Evolutionary conservation across 2,329 filamentous ascomycete genomes (phyloP).

Genomic region (Arthroderma sp.): DNA sequence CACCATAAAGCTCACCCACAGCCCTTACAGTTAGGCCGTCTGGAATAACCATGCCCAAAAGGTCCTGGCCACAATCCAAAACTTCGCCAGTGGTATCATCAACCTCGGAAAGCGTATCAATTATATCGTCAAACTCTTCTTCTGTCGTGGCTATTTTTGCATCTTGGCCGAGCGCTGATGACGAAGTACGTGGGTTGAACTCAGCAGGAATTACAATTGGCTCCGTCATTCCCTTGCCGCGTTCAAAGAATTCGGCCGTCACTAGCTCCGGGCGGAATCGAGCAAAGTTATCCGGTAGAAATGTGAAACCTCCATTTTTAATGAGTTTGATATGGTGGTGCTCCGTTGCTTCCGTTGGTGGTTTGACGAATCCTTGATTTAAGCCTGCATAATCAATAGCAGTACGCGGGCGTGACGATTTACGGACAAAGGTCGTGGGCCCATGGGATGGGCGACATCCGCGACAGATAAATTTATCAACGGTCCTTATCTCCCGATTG

Average conservation of each 20-base stretch:
- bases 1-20: constrained; percentile 51
- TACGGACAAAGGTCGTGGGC: constrained; percentile 53
- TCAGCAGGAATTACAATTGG: constrained; percentile 53
- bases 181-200: constrained; percentile 43
- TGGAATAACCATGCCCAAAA: constrained; percentile 55
- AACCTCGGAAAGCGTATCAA: constrained; percentile 26
- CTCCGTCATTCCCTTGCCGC: constrained; percentile 49
- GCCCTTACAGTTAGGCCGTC: constrained; percentile 48
- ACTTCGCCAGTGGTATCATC: constrained; percentile 27
- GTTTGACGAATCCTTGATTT: constrained; percentile 52
- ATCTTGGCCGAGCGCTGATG: constrained; percentile 13
- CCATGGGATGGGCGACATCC: constrained; percentile 47
- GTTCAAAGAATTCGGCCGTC: constrained; percentile 50
- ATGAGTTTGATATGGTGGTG: constrained; percentile 57
- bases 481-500: constrained; percentile 48
- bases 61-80: constrained; percentile 50
- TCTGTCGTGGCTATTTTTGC: constrained; percentile 22
- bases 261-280: constrained; percentile 51
- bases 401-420: constrained; percentile 50
- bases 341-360: constrained; percentile 49
- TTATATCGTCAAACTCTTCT: constrained; percentile 21
- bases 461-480: constrained; percentile 55
- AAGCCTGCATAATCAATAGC: constrained; percentile 56
- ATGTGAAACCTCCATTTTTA: constrained; percentile 50
- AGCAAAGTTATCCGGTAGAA: constrained; percentile 48